phyloP scores from a whole-genome alignment of 305 asterid genomes.

The Nicotiana rustica region DNA sequence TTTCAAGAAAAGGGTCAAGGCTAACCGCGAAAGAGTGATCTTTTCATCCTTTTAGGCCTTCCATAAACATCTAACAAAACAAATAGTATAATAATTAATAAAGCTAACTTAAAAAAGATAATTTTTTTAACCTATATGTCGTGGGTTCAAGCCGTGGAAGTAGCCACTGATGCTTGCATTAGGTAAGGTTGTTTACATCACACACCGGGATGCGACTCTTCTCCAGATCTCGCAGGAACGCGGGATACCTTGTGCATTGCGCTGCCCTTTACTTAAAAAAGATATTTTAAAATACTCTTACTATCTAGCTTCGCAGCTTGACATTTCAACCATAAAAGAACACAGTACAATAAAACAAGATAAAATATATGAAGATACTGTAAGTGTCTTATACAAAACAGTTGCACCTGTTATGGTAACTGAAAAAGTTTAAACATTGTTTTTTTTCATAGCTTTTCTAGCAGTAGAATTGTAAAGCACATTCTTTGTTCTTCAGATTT shows the following conservation, averaged over 20 bases:
- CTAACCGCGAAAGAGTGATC: background rate
- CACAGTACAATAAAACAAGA: background rate
- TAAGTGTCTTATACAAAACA: background rate
- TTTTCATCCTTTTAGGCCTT: background rate
- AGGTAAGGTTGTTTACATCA: too few species aligned
- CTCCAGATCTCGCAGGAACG: too few species aligned
- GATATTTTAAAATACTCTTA: background rate
- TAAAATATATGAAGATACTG: background rate
- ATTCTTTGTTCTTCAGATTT: background rate
- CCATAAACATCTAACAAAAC: background rate
- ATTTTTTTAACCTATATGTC: too few species aligned
- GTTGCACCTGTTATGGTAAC: background rate
- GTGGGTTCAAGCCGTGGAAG: too few species aligned
- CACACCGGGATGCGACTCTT: too few species aligned
- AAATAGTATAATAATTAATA: too few species aligned
- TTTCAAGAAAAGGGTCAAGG: background rate
- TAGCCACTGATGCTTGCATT: too few species aligned
- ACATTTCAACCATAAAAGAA: background rate
- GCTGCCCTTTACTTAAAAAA: too few species aligned
- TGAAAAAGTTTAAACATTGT: background rate
- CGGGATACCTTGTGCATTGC: too few species aligned
- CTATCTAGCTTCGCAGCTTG: background rate
- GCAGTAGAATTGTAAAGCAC: slow-evolving; percentile 4
- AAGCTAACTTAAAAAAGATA: background rate
- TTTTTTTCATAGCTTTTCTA: background rate